A percentile compares a stretch with the other conserved stretches of the same genome.
phyloP scores from a whole-genome alignment of 768 basidiomycete species.

The Daedalea quercina region DNA sequence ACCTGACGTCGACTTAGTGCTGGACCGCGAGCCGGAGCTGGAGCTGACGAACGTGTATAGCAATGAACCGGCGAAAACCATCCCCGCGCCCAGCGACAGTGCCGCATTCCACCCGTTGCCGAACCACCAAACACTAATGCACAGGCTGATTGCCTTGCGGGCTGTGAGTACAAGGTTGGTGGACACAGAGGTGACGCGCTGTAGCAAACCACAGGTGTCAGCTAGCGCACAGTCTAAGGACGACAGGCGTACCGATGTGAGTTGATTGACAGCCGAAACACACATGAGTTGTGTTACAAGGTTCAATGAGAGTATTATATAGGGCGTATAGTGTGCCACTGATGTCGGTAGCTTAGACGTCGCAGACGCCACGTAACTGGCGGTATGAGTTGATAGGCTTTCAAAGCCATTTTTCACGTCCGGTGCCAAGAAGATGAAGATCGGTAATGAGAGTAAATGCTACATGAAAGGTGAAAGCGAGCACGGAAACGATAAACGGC shows the following conservation, averaged over 20 bases:
- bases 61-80: constrained; percentile 70
- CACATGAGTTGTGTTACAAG: constrained; percentile 74
- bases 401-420: constrained; percentile 50
- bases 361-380: constrained; percentile 7
- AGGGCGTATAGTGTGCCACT: constrained; percentile 32
- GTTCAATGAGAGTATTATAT: constrained; percentile 54
- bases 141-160: constrained; percentile 75
- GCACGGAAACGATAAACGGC: neutral
- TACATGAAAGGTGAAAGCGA: constrained; percentile 22
- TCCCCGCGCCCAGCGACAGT: constrained; percentile 56
- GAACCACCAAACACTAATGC: constrained; percentile 83
- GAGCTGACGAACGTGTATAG: constrained; percentile 35
- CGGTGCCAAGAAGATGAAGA: constrained; percentile 56
- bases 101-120: constrained; percentile 64
- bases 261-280: constrained; percentile 73
- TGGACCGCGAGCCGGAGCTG: constrained; percentile 2
- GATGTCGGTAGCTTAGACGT: neutral
- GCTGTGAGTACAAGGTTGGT: constrained; percentile 77
- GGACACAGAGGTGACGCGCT: constrained; percentile 75
- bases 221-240: neutral
- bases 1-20: constrained; percentile 2
- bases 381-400: constrained; percentile 34
- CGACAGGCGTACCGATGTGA: constrained; percentile 58
- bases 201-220: neutral
- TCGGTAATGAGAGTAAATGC: constrained; percentile 77